Percentiles rank a stretch among this genome's conserved stretches.
phyloP scores from a whole-genome alignment of 2,329 filamentous ascomycete species.

The Pseudogymnoascus sp. region DNA sequence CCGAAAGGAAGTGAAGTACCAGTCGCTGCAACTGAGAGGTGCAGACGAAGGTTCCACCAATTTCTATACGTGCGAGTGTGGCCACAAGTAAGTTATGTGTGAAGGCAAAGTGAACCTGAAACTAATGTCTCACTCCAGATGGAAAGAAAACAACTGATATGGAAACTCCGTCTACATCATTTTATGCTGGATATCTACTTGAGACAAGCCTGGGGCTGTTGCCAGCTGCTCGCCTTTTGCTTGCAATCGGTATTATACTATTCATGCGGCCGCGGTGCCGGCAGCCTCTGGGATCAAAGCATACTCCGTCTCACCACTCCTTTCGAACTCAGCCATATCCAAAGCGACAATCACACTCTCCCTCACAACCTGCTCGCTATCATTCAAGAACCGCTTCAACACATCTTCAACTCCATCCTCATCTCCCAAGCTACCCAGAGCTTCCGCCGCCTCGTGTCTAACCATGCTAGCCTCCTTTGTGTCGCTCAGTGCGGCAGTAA shows the following conservation, averaged over 20 bases:
- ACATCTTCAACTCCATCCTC: constrained; percentile 87
- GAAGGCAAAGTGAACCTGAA: constrained; percentile 9
- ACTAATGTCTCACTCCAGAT: constrained; percentile 21
- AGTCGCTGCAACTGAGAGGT: constrained; percentile 76
- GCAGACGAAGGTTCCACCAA: constrained; percentile 93
- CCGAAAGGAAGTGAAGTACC: constrained; percentile 72
- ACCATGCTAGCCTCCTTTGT: constrained; percentile 88
- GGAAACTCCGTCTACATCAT: constrained; percentile 9
- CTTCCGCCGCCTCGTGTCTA: constrained; percentile 92
- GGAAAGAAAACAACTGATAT: constrained; percentile 31
- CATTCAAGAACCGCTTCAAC: constrained; percentile 73
- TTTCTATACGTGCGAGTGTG: constrained; percentile 83
- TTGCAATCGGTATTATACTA: background rate
- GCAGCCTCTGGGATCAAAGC: constrained; percentile 68
- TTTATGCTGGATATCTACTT: constrained; percentile 7
- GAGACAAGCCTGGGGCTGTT: background rate
- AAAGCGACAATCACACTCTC: constrained; percentile 93
- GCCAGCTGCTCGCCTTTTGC: background rate
- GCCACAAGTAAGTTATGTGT: constrained; percentile 57
- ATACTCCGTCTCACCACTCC: constrained; percentile 80
- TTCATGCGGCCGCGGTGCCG: constrained; percentile 9
- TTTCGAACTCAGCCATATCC: constrained; percentile 97
- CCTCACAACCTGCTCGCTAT: constrained; percentile 85
- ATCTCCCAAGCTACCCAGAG: constrained; percentile 85
- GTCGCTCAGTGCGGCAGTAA: constrained; percentile 71